Evolutionary conservation across 139 green algal species (phyloP), one percentile per base, ranked within the genome.

Genomic region (Chlorella sp.): DNA sequence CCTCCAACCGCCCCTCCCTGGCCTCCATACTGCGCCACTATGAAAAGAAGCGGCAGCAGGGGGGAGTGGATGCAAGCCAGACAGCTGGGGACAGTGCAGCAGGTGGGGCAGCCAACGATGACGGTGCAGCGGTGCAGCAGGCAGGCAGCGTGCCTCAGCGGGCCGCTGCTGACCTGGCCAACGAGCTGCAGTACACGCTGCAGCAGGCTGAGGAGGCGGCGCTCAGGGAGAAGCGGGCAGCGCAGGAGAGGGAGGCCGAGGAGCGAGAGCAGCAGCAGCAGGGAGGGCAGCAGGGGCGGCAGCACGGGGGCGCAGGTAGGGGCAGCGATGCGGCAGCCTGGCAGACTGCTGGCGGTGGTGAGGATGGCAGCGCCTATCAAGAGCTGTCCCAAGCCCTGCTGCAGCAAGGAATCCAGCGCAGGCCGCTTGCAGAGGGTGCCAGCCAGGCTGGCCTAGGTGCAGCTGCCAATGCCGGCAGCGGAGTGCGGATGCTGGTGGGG

Each of bases 401-500:
- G 74, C 74, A 44, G 23, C 55, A 36, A 21, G 51, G 51, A 9
- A 60, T 60, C 51, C 51, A 60, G 51, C 51, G 51, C 4, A 2
- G 3, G 55, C 51, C 23, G 56, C 75, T 32, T 34, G 25, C 23
- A n/a, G 3, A 28, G 12, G 51, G 38, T 41, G 32, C 13, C 47
- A 30, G 51, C 32, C 4, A 26, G 55, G 39, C 4, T 68, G 70
- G 18, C 4, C 21, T 11, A 11, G 12, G 15, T 21, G 51, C 2
- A 2, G 51, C 11, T 60, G 9, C 51, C 51, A 21, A 21, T 60
- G 18, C 30, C n/a, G 41, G 25, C 23, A 30, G 32, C 60, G 5
- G 39, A 36, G 16, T 76, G 1, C 70, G 60, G 7, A n/a, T 91
- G 56, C 63, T 91, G 41, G 56, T 91, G 25, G 88, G n/a, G 0